phyloP scores from a whole-genome alignment of 2,329 filamentous ascomycete species.

The Xylariaceae sp. region DNA sequence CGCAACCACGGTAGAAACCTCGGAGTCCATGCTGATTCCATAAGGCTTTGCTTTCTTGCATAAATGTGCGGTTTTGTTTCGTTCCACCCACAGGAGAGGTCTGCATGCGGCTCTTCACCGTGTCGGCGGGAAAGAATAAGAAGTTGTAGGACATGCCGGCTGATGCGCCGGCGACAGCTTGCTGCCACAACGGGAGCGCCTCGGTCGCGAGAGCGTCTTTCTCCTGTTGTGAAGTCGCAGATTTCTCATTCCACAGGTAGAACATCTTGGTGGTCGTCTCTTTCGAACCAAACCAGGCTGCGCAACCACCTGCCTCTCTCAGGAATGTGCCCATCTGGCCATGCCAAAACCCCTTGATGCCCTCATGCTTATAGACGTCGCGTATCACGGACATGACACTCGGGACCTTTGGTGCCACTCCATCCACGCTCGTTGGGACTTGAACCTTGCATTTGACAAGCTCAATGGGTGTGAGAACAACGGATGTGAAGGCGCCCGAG shows the following conservation, averaged over 20 bases:
- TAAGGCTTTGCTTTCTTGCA: constrained; percentile 66
- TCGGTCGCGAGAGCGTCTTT: constrained; percentile 43
- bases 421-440: constrained; percentile 55
- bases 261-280: constrained; percentile 75
- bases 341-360: constrained; percentile 86
- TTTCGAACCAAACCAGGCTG: constrained; percentile 93
- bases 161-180: constrained; percentile 80
- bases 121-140: constrained; percentile 94
- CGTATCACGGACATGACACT: constrained; percentile 69
- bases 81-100: constrained; percentile 68
- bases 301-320: constrained; percentile 87
- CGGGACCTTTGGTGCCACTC: constrained; percentile 46
- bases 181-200: constrained; percentile 76
- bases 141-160: constrained; percentile 97
- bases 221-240: constrained; percentile 39
- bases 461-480: constrained; percentile 92
- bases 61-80: constrained; percentile 63
- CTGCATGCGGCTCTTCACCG: constrained; percentile 96
- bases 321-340: constrained; percentile 92
- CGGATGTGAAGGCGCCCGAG: constrained; percentile 83
- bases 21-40: constrained; percentile 80
- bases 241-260: constrained; percentile 52
- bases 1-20: constrained; percentile 90
- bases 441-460: constrained; percentile 99
- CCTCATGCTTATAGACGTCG: constrained; percentile 79